Conservation (phyloP, 495 filamentous ascomycete genomes). For the Pyrenula massariospora region DNA sequence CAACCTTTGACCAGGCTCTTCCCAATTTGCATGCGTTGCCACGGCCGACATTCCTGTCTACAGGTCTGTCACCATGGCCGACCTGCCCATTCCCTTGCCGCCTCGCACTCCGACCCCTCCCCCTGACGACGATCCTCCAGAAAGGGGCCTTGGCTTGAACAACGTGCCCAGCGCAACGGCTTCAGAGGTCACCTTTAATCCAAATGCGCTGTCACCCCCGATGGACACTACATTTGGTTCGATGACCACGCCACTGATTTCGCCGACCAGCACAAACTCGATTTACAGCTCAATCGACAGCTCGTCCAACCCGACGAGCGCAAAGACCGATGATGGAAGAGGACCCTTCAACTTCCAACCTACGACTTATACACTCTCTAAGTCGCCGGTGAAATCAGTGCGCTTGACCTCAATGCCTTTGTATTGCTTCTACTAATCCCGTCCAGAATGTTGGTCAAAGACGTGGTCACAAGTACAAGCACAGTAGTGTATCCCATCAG, state of each 20-base stretch:
- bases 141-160: slow-evolving; percentile 22
- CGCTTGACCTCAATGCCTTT: slow-evolving; percentile 12
- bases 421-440: slow-evolving; percentile 1
- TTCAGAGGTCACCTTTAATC: slow-evolving; percentile 36
- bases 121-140: slow-evolving; percentile 34
- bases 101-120: slow-evolving; percentile 62
- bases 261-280: slow-evolving; percentile 25
- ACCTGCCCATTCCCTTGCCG: slow-evolving; percentile 49
- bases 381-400: slow-evolving; percentile 70
- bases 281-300: slow-evolving; percentile 29
- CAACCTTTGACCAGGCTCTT: too few relatives aligned
- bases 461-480: slow-evolving; percentile 94
- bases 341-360: slow-evolving; percentile 92
- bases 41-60: neutral
- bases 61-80: slow-evolving; percentile 30
- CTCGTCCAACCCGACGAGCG: slow-evolving; percentile 23
- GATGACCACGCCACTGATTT: slow-evolving; percentile 17
- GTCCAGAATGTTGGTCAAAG: slow-evolving; percentile 72
- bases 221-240: slow-evolving; percentile 7
- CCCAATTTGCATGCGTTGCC: too few relatives aligned
- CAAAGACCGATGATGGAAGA: slow-evolving; percentile 27
- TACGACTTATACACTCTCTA: slow-evolving; percentile 49
- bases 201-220: slow-evolving; percentile 46
- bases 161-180: slow-evolving; percentile 16
- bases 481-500: slow-evolving; percentile 90